These are phyloP conservation scores for grape (Vitis vinifera) DNA, from an alignment of 164 flowering plant genomes.

Conservation along the genomic window ASM3070453v1 NC_081808.1:1529001-1529500, in stretches of 20 bases:
- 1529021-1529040: slow-evolving; percentile 72
- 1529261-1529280: slow-evolving; percentile 21
- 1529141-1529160: slow-evolving; percentile 87
- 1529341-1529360: slow-evolving; percentile 81
- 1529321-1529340: slow-evolving; percentile 92
- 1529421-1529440: slow-evolving; percentile 75
- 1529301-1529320: slow-evolving; percentile 77
- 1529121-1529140: slow-evolving; percentile 86
- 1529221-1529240: slow-evolving; percentile 22
- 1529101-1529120: slow-evolving; percentile 84
- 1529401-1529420: slow-evolving; percentile 84
- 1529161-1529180: slow-evolving; percentile 88
- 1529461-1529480: slow-evolving; percentile 45
- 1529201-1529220: slow-evolving; percentile 22
- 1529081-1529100: slow-evolving; percentile 90
- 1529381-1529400: slow-evolving; percentile 84
- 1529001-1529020: slow-evolving; percentile 98
- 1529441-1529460: slow-evolving; percentile 74
- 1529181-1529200: slow-evolving; percentile 98
- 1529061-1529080: slow-evolving; percentile 78
- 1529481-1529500: neutral
- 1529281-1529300: slow-evolving; percentile 48
- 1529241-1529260: slow-evolving; percentile 18
- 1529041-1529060: slow-evolving; percentile 80
- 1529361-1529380: slow-evolving; percentile 60